phyloP scores from a whole-genome alignment of 169 alveolate species.

The Blepharisma undulans region DNA sequence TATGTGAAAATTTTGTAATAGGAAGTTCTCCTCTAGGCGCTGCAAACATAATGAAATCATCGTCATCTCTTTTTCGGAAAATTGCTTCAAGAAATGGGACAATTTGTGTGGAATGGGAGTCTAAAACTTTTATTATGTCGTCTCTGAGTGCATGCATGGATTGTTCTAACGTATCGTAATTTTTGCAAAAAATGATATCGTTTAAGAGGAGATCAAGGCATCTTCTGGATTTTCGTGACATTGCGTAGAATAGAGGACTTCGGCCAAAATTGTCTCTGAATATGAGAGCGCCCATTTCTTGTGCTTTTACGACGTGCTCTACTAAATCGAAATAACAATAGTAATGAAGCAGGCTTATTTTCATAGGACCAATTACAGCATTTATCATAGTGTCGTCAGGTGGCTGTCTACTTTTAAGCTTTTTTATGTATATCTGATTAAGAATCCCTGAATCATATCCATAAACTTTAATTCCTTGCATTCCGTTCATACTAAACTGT shows the following conservation, averaged over 20 bases:
- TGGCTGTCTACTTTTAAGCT: neutral
- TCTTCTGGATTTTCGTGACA: neutral
- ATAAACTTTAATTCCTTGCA: neutral
- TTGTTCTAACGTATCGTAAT: neutral
- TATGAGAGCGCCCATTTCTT: neutral
- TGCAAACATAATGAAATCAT: neutral
- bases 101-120: neutral
- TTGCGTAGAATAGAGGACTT: neutral
- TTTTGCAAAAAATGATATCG: neutral
- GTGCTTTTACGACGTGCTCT: neutral
- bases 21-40: neutral
- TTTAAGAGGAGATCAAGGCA: neutral
- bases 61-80: neutral
- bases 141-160: neutral
- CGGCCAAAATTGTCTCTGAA: neutral
- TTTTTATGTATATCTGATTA: neutral
- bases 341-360: neutral
- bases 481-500: neutral
- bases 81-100: neutral
- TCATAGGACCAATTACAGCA: neutral
- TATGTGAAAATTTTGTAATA: neutral
- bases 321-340: neutral
- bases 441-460: neutral
- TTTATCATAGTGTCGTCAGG: neutral
- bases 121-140: neutral